Evolutionary conservation across 75 land plant species (phyloP), one percentile per base, ranked within the genome.

Genomic region (Adiantum capillusveneris): DNA sequence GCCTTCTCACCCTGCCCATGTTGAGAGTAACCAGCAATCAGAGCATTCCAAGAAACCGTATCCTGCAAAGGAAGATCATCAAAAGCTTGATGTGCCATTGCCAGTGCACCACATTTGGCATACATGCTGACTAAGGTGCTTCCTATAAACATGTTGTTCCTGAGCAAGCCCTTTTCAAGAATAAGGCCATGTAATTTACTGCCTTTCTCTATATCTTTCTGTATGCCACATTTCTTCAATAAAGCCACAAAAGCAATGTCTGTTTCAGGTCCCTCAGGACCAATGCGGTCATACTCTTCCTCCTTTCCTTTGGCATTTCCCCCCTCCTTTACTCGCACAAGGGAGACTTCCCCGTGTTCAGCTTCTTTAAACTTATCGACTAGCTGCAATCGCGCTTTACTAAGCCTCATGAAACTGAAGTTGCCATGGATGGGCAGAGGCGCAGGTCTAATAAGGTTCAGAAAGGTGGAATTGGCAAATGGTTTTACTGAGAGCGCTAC

Each of bases 11-110:
- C 24, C 50, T 58, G 62, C 21, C 76, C 77, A 63, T 64, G 80
- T n/a, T 83, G 84, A 11, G 70, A 61, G 53, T 69, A 70, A 1
- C 81, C 84, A 36, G 78, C 65, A 14, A 83, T 67, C 84, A 87
- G 77, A 0, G 81, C 68, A 72, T 80, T 87, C 91, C 91, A 87
- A 1, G 84, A 80, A 22, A 81, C 69, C 2, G 49, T 57, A 36
- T 53, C 48, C 42, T 30, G 29, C 13, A 46, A 17, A 29, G 46
- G 65, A 57, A 68, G 65, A 28, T 51, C 39, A 37, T 53, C 56
- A 29, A 68, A 68, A 6, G 64, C 29, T 12, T 31, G 30, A 22
- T 21, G 39, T 12, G 71, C 71, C 41, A 46, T 24, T 18, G 21
- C 28, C 21, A 68, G 0, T 26, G 31, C 29, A 27, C 71, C 71